Evolutionary conservation across 805 yeast genomes (phyloP), one percentile per base, ranked within the genome.

Genomic region (Candida dajiaensis): DNA sequence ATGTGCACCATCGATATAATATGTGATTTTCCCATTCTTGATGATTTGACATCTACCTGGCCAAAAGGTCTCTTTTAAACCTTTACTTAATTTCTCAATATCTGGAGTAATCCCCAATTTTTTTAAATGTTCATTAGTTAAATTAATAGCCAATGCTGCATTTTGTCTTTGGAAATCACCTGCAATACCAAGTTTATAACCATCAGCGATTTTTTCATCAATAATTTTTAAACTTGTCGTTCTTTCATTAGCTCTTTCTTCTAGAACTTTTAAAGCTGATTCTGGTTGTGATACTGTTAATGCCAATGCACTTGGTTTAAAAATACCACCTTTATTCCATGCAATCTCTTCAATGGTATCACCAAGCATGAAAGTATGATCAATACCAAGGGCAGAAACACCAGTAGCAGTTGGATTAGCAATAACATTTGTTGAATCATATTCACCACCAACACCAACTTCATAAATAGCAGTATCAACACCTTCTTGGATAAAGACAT

Each of bases 371-470:
- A 79, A 70, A 0, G 61, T 56, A 64, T 94, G 99, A 64, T 94
- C 99, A 39, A 94, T 84, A 1, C 98, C 99, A 50, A 94, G 67
- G 6, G 92, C 76, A 2, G 94, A 70, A 16, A 94, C 83, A 35
- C 95, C 99, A 41, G 96, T 83, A 1, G 81, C 90, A 0, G 86
- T 77, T 18, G 99, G 98, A 38, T 72, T 68, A 38, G 74, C 80
- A 42, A 94, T 78, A 2, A 94, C 77, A 62, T 94, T 94, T 12
- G 99, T 94, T n/a, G 97, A 88, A 65, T 94, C 99, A 59, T 81
- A 89, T 61, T 87, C 95, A 7, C 99, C 99, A 25, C 99, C 99
- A 41, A 94, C 96, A 20, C 99, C 99, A 26, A 95, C 99, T 64
- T 94, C 99, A 61, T 87, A 89, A 35, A 94, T 83, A 12, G 98